phyloP scores from a whole-genome alignment of 2,329 filamentous ascomycete species.

The Plectosphaerella cucumerina region DNA sequence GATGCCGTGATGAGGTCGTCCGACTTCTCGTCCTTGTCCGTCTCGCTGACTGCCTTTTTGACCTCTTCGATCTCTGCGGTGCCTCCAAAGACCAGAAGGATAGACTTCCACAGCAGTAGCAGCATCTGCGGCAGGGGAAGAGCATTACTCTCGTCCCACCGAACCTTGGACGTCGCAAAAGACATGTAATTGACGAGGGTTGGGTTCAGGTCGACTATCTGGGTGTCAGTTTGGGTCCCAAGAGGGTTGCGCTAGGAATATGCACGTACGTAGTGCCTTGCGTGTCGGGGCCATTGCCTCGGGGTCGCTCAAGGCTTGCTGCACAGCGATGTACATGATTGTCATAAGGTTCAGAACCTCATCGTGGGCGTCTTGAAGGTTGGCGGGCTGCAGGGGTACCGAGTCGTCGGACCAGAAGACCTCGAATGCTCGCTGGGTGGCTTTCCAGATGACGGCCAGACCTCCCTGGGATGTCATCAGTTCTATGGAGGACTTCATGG shows the following conservation, averaged over 20 bases:
- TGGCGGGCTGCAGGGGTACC: constrained; percentile 30
- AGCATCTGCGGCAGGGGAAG: constrained; percentile 67
- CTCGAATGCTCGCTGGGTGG: constrained; percentile 45
- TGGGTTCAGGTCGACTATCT: constrained; percentile 55
- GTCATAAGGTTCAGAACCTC: constrained; percentile 61
- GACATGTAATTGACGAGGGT: constrained; percentile 69
- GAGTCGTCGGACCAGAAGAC: constrained; percentile 48
- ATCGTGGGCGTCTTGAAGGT: constrained; percentile 50
- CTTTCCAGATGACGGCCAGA: constrained; percentile 46
- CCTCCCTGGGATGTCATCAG: constrained; percentile 48
- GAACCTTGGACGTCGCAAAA: constrained; percentile 61
- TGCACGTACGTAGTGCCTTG: constrained; percentile 45
- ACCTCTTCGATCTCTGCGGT: constrained; percentile 66
- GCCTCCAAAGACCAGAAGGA: constrained; percentile 81
- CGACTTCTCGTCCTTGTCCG: constrained; percentile 53
- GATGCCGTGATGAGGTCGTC: constrained; percentile 87
- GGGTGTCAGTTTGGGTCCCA: constrained; percentile 8
- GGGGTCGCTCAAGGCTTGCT: constrained; percentile 49
- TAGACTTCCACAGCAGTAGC: constrained; percentile 86
- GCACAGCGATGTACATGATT: constrained; percentile 57
- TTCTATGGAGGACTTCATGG: constrained; percentile 51
- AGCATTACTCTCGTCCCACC: constrained; percentile 66
- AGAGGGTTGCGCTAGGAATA: too few species aligned
- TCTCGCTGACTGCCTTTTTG: constrained; percentile 68
- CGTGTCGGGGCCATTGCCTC: constrained; percentile 42